Conservation (phyloP, 345 rosid species). For the Brassica rapa region DNA sequence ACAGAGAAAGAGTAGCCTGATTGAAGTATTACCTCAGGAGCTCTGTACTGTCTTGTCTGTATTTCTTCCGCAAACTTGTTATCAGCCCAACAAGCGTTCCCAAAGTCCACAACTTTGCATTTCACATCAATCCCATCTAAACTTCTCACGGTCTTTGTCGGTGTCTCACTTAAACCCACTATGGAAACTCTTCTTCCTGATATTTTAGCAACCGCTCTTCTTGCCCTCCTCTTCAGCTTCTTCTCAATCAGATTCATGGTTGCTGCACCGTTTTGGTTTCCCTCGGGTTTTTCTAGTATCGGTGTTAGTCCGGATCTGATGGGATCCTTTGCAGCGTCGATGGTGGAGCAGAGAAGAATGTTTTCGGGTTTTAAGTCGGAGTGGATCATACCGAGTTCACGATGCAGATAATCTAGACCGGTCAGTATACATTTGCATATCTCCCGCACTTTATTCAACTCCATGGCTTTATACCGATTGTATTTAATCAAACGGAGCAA, state of each 20-base stretch:
- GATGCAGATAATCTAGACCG: background rate
- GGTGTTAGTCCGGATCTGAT: background rate
- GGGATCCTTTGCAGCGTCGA: background rate
- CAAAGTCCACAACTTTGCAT: constrained; percentile 87
- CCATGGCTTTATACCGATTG: background rate
- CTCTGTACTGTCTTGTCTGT: constrained; percentile 88
- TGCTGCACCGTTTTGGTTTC: constrained; percentile 1
- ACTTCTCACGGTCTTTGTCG: constrained; percentile 50
- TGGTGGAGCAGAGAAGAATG: constrained; percentile 5
- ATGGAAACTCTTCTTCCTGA: constrained; percentile 8
- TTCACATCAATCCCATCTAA: constrained; percentile 71
- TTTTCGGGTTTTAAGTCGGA: constrained; percentile 1
- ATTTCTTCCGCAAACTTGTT: constrained; percentile 73
- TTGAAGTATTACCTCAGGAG: constrained; percentile 77
- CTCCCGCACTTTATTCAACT: constrained; percentile 8
- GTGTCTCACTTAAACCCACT: constrained; percentile 4
- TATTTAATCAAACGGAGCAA: background rate
- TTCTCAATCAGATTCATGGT: constrained; percentile 5
- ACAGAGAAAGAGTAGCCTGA: constrained; percentile 71
- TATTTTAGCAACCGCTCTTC: constrained; percentile 2
- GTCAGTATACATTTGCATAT: constrained; percentile 7
- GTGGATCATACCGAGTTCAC: constrained; percentile 2
- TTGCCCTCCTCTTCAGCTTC: constrained; percentile 3
- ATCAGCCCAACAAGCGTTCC: constrained; percentile 77
- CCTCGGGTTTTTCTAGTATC: background rate